Base-by-base conservation (phyloP, 352 stramenopile species). In the Lagenidium giganteum region DNA sequence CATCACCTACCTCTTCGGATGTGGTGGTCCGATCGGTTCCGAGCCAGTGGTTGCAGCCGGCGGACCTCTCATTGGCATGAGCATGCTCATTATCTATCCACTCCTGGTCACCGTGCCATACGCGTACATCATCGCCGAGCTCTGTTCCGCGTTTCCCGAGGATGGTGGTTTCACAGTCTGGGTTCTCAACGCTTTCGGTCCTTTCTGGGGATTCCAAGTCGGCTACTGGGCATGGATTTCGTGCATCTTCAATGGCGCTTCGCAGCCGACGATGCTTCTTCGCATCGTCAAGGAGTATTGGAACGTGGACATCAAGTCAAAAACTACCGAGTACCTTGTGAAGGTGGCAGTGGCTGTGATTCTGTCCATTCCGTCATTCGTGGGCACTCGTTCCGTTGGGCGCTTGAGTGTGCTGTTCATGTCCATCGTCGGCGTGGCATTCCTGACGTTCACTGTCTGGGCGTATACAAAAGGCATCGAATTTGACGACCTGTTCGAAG, bases 401-500 rank as follows among this genome's bases (percentile, higher is more conserved):
- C 54, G 58, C 16, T 44, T 48, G 18, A 65, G 59, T 24, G 25
- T 70, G 20, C 3, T 59, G 13, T 26, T 81, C 14, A 29, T 77
- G 13, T 24, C 50, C 3, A 33, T 59, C 5, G 56, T 76, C 3
- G n/a, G 96, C 41, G 41, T 85, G 30, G 87, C 93, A 8, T 97
- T 98, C 54, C 21, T 97, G 8, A 64, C 96, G 3, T 75, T 75
- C 51, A 67, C 58, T 1, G 40, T 71, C 12, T 80, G 66, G 64
- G 61, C 41, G 1, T 75, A 64, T 37, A 60, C 50, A 7, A 54
- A 41, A 7, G 58, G 64, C 2, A 50, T 44, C 1, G 56, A 80
- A 32, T 72, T 96, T 82, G 61, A 94, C 83, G 57, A 77, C 89
- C 35, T 97, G 82, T 68, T 97, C 70, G 92, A 97, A 86, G 55